phyloP scores from a whole-genome alignment of 2,329 filamentous ascomycete genomes.

The Zymoseptoria crescenta region DNA sequence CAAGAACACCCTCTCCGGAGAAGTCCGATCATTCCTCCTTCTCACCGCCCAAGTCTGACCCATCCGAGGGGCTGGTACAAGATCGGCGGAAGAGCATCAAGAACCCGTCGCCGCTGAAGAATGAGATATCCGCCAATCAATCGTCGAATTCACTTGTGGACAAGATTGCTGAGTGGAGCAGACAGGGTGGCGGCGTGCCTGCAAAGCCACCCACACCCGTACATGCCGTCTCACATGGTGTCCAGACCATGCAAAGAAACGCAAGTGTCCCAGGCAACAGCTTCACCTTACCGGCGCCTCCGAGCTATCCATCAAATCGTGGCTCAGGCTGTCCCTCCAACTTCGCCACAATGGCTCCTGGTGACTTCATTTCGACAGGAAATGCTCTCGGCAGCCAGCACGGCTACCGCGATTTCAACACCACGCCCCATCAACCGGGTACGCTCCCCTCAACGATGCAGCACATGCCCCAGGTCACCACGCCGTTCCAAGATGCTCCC shows the following conservation, averaged over 20 bases:
- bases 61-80: background rate
- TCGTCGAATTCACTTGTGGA: slow-evolving; percentile 2
- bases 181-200: slow-evolving; percentile 1
- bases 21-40: slow-evolving; percentile 12
- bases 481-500: background rate
- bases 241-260: background rate
- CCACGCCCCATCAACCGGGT: background rate
- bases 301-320: background rate
- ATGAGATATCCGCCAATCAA: background rate
- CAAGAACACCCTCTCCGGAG: slow-evolving; percentile 7
- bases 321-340: background rate
- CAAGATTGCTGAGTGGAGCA: slow-evolving; percentile 10
- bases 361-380: background rate
- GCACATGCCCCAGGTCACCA: background rate
- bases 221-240: background rate
- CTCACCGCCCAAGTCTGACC: slow-evolving; percentile 6
- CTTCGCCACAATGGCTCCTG: background rate
- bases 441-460: background rate
- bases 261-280: background rate
- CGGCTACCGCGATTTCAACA: background rate
- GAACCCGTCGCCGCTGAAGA: background rate
- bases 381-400: background rate
- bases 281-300: background rate
- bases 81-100: background rate
- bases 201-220: background rate